Evolutionary conservation across 2,329 filamentous ascomycete genomes (phyloP).

Genomic region (Alternaria incomplexa): DNA sequence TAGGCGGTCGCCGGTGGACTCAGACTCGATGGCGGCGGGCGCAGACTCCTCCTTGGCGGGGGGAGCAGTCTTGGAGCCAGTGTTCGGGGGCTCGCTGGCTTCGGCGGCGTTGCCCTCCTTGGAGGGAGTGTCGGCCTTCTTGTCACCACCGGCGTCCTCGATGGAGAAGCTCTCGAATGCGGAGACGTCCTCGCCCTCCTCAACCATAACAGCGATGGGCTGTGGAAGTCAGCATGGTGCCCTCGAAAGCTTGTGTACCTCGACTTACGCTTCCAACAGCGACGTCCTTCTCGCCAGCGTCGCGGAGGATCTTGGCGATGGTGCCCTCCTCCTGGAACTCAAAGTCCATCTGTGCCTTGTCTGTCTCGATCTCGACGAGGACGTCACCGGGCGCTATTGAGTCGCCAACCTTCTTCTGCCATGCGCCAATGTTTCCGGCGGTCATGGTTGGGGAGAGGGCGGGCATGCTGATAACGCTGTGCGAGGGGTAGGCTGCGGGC

Average conservation of each 20-base stretch:
- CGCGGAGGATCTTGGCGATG: slow-evolving; percentile 91
- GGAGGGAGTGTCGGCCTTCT: slow-evolving; percentile 66
- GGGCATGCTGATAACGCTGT: slow-evolving; percentile 97
- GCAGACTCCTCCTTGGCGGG: slow-evolving; percentile 56
- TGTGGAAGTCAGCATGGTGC: slow-evolving; percentile 52
- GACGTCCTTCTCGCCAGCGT: slow-evolving; percentile 92
- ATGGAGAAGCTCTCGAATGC: slow-evolving; percentile 89
- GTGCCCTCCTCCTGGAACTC: slow-evolving; percentile 99
- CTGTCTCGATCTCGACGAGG: slow-evolving; percentile 96
- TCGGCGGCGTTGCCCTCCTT: slow-evolving; percentile 68
- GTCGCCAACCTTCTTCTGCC: slow-evolving; percentile 98
- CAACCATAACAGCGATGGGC: slow-evolving; percentile 95
- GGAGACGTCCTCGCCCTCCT: slow-evolving; percentile 84
- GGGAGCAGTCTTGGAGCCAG: slow-evolving; percentile 65
- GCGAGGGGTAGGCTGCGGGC: slow-evolving; percentile 83
- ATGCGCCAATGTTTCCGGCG: slow-evolving; percentile 91
- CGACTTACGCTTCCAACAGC: slow-evolving; percentile 83
- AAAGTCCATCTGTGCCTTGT: slow-evolving; percentile 99
- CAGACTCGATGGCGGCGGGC: slow-evolving; percentile 71
- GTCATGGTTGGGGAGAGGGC: slow-evolving; percentile 98
- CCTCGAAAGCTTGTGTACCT: neutral
- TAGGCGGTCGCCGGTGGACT: slow-evolving; percentile 76
- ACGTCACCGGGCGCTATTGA: slow-evolving; percentile 88
- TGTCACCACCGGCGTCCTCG: slow-evolving; percentile 88
- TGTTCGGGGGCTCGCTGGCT: slow-evolving; percentile 65